Base-by-base conservation (phyloP, 805 yeast genomes). In the Starmerella gropengiesseri region DNA sequence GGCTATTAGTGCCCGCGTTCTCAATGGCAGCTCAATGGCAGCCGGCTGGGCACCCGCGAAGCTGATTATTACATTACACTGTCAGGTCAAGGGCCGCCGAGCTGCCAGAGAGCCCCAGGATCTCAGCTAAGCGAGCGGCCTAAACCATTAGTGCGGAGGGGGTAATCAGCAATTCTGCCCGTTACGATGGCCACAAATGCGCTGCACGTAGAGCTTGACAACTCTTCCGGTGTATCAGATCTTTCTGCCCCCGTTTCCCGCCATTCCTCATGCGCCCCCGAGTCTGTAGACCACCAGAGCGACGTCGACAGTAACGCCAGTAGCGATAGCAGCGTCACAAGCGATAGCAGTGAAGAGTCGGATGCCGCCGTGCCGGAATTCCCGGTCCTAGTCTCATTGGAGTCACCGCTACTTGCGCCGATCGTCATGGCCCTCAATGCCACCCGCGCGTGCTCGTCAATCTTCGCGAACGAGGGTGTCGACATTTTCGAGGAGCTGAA, bases 381-480 rank as follows among this genome's bases (percentile, higher is more conserved):
- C 11, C 48, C 48, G 3, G 16, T 36, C 2, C 31, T 41, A 1
- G 26, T 44, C 7, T 20, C 45, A 2, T 13, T 37, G 3, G 48
- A 41, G 27, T 40, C 48, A 9, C 48, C 48, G 7, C 16, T 36
- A 2, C 22, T 47, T 3, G 39, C 45, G 16, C 37, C 46, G 2
- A 11, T 46, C 16, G 29, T 48, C 2, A 35, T 30, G 5, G 42
- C 41, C 4, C 39, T 48, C 26, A 34, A 41, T 26, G 42, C 45
- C 6, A 37, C 52, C 6, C 5, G 7, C 1, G 23, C 38, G 3
- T 14, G 41, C 25, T 35, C 37, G 7, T 4, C 36, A 5, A 29
- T 23, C 2, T 37, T 48, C 26, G 33, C 46, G 11, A 48, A 48
- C 29, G 8, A 31, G 12, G 50, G 50, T 14, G 19, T 22, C 4